phyloP scores from a whole-genome alignment of 257 asterid species.

The Solanum arcanum region DNA sequence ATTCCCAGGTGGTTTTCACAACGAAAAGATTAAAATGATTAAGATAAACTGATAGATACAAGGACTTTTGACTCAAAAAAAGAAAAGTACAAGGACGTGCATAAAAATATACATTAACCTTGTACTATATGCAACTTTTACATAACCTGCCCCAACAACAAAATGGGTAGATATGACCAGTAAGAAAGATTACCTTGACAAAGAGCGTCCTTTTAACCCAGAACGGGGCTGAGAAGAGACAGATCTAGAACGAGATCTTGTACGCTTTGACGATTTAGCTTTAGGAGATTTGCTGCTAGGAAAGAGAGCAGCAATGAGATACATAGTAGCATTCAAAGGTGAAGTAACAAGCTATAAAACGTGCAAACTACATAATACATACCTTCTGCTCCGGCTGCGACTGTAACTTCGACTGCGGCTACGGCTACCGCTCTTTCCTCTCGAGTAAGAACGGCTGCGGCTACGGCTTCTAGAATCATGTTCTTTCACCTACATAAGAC shows the following conservation, averaged over 20 bases:
- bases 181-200: slow-evolving; percentile 49
- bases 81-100: neutral
- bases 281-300: slow-evolving; percentile 85
- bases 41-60: neutral
- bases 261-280: slow-evolving; percentile 63
- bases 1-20: neutral
- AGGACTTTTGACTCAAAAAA: neutral
- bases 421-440: slow-evolving; percentile 64
- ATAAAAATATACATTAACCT: neutral
- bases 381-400: slow-evolving; percentile 90
- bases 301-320: neutral
- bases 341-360: neutral
- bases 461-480: slow-evolving; percentile 71
- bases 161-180: neutral
- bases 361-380: neutral
- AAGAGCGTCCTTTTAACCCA: slow-evolving; percentile 42
- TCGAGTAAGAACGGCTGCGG: slow-evolving; percentile 50
- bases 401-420: slow-evolving; percentile 50
- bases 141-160: neutral
- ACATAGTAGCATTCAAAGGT: neutral
- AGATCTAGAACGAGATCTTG: slow-evolving; percentile 50
- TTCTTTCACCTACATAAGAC: slow-evolving; percentile 59
- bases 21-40: neutral
- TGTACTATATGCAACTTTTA: neutral
- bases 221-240: slow-evolving; percentile 32